Base-by-base conservation (phyloP, 331 rosid genomes). In the Saraca asoca region DNA sequence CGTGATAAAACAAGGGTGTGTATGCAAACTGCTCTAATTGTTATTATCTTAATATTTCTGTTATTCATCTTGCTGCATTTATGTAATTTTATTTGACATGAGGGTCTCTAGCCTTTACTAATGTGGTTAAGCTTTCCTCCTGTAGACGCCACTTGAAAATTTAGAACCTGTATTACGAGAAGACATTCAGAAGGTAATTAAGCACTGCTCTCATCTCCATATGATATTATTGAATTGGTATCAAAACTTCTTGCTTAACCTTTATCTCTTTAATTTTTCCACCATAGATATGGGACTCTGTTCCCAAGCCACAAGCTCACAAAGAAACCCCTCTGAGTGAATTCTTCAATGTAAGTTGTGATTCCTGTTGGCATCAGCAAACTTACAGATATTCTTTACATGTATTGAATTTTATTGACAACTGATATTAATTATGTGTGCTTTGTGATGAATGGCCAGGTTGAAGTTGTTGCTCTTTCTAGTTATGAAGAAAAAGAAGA, bases 401-500 rank as follows among this genome's bases (percentile, higher is more conserved):
- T 50, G 4, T 69, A 11, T 18, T 73, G 51, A 16, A 20, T 49
- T 49, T 57, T 31, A 58, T 57, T 46, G 50, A 35, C 19, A 54
- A 49, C 53, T 60, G 51, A 12, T 48, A 53, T 39, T 81, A 75
- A 75, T 64, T 20, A 71, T 59, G 69, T 74, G 18, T 74, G 53
- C 49, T 63, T 82, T 81, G 66, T 66, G 64, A 74, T 62, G 56
- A 70, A 74, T 82, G 75, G 24, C 35, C 86, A 94, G 99, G 97
- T 94, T 65, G 96, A 90, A 83, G 99, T 94, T 72, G 95, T 87
- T 59, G 99, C 99, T 62, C 95, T 94, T 64, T 86, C 97, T 75
- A 94, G 96, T 86, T 94, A 34, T 78, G 99, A 94, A 83, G 99
- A 94, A 79, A 94, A 94, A 82, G 99, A 94, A 80, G 97, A 94